Base-by-base conservation (phyloP, 2,329 filamentous ascomycete genomes). In the Eutypella sp. region DNA sequence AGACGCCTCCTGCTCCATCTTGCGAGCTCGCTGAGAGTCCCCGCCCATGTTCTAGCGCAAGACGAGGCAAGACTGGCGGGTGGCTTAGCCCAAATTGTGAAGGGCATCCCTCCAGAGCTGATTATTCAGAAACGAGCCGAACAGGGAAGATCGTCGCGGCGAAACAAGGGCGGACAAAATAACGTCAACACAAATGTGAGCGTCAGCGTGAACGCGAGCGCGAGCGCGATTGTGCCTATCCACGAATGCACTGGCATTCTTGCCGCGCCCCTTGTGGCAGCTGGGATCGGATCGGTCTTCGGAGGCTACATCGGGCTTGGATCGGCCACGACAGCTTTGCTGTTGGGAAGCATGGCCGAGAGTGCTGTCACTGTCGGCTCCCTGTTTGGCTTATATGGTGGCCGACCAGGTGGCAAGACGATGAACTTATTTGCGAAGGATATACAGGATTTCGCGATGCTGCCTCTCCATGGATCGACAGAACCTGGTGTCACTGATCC, bases 381-480 rank as follows among this genome's bases (percentile, higher is more conserved):
- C 31, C 71, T 97, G 33, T 96, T 97, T 59, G 93, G 93, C 8
- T 88, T 93, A n/a, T 96, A 95, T 61, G 87, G 87, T 37, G 83
- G 85, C 1, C 81, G 84, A 29, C 91, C 95, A 75, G 87, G 87
- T 0, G 82, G 84, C 43, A 85, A 90, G 63, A 89, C 91, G 75
- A 87, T 96, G 75, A 89, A 96, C 53, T 76, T 84, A n/a, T 95
- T 95, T 62, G 79, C 86, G 10, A 83, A 82, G 55, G 89, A 96
- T 53, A 84, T 97, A 15, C 82, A 89, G 57, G 91, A 97, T 60
- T 95, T 96, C 65, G 89, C 82, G 1, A 88, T 97, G 57, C 67
- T 96, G 10, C 87, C 89, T 0, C 72, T 95, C 15, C 79, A 82
- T 43, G 76, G 78, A 13, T 61, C 69, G 13, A 63, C 60, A 38